Percentiles rank a stretch among this genome's conserved stretches.
Evolutionary conservation across 345 rosid genomes (phyloP).

Genomic region (Hibiscus mutabilis): DNA sequence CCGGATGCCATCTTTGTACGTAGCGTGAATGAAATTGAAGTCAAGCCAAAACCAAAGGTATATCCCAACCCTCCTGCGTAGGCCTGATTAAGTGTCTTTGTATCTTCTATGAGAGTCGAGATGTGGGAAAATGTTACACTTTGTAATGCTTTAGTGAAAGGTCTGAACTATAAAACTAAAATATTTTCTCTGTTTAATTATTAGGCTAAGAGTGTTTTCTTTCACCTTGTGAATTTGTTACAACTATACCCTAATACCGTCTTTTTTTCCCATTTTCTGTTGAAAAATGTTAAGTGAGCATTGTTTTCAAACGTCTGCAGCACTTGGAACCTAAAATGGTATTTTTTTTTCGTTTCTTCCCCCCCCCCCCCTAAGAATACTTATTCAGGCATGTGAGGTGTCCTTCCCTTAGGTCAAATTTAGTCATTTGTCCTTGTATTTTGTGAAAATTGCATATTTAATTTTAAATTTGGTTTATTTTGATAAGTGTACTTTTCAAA

Average conservation of each 20-base stretch:
- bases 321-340: neutral
- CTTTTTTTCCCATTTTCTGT: neutral
- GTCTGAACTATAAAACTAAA: constrained; percentile 2
- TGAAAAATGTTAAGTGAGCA: neutral
- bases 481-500: too few relatives aligned
- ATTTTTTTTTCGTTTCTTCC: too few relatives aligned
- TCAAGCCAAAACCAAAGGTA: constrained; percentile 88
- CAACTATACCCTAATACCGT: neutral
- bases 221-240: neutral
- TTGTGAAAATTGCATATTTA: too few relatives aligned
- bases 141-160: neutral
- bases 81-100: neutral
- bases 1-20: constrained; percentile 83
- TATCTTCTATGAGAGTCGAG: neutral
- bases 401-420: neutral
- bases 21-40: constrained; percentile 83
- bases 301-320: neutral
- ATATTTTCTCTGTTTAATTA: neutral
- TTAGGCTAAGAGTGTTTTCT: neutral
- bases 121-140: neutral
- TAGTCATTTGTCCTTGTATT: neutral
- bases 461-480: neutral
- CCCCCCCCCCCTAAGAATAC: too few relatives aligned
- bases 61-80: constrained; percentile 72
- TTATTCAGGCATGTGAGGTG: neutral